Evolutionary conservation across 345 rosid species (phyloP).

Genomic region (Linum lewisii): DNA sequence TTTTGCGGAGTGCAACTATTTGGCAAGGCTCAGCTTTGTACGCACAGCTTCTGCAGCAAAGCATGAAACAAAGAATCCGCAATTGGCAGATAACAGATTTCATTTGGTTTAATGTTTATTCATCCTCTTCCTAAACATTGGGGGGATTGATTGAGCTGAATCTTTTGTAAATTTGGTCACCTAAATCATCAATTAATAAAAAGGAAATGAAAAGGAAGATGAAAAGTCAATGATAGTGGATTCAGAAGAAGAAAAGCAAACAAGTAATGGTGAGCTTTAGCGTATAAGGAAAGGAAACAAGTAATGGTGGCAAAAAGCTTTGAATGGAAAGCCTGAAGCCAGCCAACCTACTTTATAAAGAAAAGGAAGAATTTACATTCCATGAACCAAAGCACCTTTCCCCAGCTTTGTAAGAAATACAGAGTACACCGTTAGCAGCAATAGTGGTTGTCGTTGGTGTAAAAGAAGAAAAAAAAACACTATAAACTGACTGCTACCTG

Average conservation of each 20-base stretch:
- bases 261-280: conserved; percentile 7
- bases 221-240: conserved; percentile 13
- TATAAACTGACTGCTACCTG: no score
- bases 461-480: no score
- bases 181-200: no score
- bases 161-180: no score
- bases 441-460: no score
- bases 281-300: not conserved
- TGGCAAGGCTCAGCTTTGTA: conserved; percentile 56
- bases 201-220: not conserved
- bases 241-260: not conserved
- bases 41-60: conserved; percentile 27
- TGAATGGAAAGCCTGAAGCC: no score
- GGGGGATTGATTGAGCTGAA: no score
- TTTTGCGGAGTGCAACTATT: conserved; percentile 77
- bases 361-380: no score
- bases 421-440: no score
- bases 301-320: not conserved
- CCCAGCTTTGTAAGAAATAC: no score
- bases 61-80: conserved; percentile 9
- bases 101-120: not conserved
- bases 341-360: no score
- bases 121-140: not conserved
- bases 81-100: not conserved
- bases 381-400: no score